A percentile compares a stretch with the other conserved stretches of the same genome.
These are phyloP conservation scores for Zangia roseola DNA, from an alignment of 768 basidiomycete species.

Conservation along the genomic window DNA sequence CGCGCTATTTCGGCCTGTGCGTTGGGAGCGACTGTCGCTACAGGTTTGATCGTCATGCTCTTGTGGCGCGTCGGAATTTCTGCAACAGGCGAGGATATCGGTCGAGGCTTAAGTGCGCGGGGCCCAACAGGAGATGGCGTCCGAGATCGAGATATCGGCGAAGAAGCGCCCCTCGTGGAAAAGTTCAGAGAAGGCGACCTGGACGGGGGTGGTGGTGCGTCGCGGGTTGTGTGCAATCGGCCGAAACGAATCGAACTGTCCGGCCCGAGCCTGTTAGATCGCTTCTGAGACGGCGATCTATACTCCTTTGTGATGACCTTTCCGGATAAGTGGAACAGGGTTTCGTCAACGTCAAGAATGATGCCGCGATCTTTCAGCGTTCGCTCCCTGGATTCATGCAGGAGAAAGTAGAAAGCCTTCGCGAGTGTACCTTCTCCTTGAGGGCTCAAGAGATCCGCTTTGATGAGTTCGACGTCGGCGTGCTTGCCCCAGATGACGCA, in stretches of 20 bases:
- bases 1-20: conserved; percentile 23
- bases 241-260: conserved; percentile 10
- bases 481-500: conserved; percentile 83
- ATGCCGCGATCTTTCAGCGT: conserved; percentile 54
- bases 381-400: conserved; percentile 72
- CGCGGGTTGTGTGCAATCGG: conserved; percentile 24
- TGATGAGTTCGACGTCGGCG: conserved; percentile 56
- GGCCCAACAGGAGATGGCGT: conserved; percentile 54
- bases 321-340: conserved; percentile 13
- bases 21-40: conserved; percentile 13
- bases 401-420: conserved; percentile 87
- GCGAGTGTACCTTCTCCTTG: conserved; percentile 70
- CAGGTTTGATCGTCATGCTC: conserved; percentile 30
- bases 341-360: conserved; percentile 35
- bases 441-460: conserved; percentile 65
- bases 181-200: conserved; percentile 29
- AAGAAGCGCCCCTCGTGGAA: conserved; percentile 8
- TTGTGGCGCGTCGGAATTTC: conserved; percentile 30
- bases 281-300: conserved; percentile 38
- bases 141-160: conserved; percentile 36
- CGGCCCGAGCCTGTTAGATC: conserved; percentile 17
- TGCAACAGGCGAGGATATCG: conserved; percentile 28
- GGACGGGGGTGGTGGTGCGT: conserved; percentile 29
- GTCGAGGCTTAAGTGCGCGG: conserved; percentile 36
- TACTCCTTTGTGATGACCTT: conserved; percentile 43